Conservation (phyloP, 371 early-diverging fungal species). For the Saksenaea oblongispora region DNA sequence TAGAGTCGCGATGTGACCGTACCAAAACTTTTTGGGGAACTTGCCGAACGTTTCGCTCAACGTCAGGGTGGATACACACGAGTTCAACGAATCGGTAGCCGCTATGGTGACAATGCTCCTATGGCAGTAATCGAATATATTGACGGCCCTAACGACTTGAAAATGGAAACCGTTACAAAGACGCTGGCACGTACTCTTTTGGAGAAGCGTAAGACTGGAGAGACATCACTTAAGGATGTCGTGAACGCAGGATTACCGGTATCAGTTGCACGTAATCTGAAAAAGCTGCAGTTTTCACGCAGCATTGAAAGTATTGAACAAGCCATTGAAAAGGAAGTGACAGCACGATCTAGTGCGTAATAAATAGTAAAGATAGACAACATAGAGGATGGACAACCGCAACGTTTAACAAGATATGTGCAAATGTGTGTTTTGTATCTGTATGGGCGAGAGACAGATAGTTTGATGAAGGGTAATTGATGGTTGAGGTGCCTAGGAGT, state of each 20-base stretch:
- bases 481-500: no score
- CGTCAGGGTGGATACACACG: slow-evolving; percentile 93
- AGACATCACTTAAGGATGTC: slow-evolving; percentile 30
- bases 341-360: slow-evolving; percentile 2
- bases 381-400: background rate
- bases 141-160: slow-evolving; percentile 63
- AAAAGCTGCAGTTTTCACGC: slow-evolving; percentile 43
- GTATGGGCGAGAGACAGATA: no score
- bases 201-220: slow-evolving; percentile 6
- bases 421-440: no score
- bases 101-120: slow-evolving; percentile 87
- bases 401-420: no score
- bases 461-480: no score
- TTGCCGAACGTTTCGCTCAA: slow-evolving; percentile 81
- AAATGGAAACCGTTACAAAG: slow-evolving; percentile 53
- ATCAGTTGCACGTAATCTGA: slow-evolving; percentile 40
- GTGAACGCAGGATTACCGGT: slow-evolving; percentile 32
- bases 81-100: slow-evolving; percentile 77
- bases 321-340: slow-evolving; percentile 34
- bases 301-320: slow-evolving; percentile 27
- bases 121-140: slow-evolving; percentile 90
- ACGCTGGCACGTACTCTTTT: slow-evolving; percentile 40
- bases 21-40: slow-evolving; percentile 83
- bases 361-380: background rate
- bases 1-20: slow-evolving; percentile 72